Evolutionary conservation across 2,329 filamentous ascomycete species (phyloP), one percentile per base, ranked within the genome.

Genomic region (Pseudogymnoascus sp.): DNA sequence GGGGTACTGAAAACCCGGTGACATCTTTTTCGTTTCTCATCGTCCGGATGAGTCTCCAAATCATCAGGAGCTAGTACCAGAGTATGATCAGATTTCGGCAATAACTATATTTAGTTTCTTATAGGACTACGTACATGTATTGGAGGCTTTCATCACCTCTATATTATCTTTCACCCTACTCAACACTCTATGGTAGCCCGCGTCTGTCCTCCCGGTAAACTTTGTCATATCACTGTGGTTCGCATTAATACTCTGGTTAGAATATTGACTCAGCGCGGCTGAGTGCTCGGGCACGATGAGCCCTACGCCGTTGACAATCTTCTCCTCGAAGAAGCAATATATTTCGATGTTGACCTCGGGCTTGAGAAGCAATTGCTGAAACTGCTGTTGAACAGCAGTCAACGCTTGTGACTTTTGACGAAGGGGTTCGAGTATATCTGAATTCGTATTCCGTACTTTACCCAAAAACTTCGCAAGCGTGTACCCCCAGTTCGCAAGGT

Each of bases 161-260:
- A 54, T 30, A 1, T 14, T 58, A 50, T 11, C 16, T 34, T 59
- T 25, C n/a, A 65, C 6, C 41, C 62, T 60, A 32, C 62, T 30
- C 16, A 65, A 28, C 9, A 64, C 62, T 20, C n/a, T 63, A 28
- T 61, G 61, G 30, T 64, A 65, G 6, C 61, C 61, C 4, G 16
- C 57, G 30, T 64, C 62, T 9, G 39, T 60, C 47, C 16, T 60
- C 4, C 62, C 59, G 20, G 43, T 64, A 37, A 65, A 65, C 60
- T 50, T 65, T 11, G 61, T 63, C 64, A 65, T 65, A n/a, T 64
- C 62, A 43, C 61, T 64, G 61, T 65, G 59, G 18, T 65, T 61
- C 18, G 64, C 62, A 43, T 59, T 61, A 59, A 64, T 65, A 35
- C 59, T 58, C 35, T 64, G 59, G 16, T 64, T 63, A 1, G 62